Conservation (phyloP, 129 eudicot species). For the Cynara cardunculus region DNA sequence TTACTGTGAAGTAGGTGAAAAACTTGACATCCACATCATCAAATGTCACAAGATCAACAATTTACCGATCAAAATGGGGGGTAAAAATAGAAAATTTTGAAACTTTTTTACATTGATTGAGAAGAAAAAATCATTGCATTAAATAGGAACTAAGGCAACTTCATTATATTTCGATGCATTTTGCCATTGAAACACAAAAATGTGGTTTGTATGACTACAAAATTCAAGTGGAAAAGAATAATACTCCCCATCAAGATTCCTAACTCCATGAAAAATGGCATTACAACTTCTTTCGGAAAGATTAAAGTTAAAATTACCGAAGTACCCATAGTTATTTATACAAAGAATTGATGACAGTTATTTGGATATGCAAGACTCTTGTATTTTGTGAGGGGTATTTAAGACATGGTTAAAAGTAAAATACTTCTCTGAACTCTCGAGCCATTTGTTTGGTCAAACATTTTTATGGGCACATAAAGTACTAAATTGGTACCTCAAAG, state of each 20-base stretch:
- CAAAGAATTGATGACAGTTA: not conserved
- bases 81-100: not conserved
- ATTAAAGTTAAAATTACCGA: not conserved
- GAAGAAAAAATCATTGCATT: not conserved
- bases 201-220: not conserved
- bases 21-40: not conserved
- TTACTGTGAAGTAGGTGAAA: not conserved
- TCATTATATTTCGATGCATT: not conserved
- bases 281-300: not conserved
- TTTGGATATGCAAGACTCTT: not conserved
- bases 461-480: not conserved
- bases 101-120: not conserved
- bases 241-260: not conserved
- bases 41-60: not conserved
- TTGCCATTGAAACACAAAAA: not conserved
- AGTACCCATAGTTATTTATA: not conserved
- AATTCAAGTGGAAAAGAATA: not conserved
- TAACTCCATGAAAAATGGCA: not conserved
- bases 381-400: not conserved
- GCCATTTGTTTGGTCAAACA: not conserved
- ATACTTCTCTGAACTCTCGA: not conserved
- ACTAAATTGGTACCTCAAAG: conserved; percentile 52
- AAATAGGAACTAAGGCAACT: not conserved
- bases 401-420: conserved; percentile 1
- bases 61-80: not conserved